These are phyloP conservation scores for Entrophospora sp. DNA, from an alignment of 192 early-diverging fungal species.

Conservation along the genomic window DNA sequence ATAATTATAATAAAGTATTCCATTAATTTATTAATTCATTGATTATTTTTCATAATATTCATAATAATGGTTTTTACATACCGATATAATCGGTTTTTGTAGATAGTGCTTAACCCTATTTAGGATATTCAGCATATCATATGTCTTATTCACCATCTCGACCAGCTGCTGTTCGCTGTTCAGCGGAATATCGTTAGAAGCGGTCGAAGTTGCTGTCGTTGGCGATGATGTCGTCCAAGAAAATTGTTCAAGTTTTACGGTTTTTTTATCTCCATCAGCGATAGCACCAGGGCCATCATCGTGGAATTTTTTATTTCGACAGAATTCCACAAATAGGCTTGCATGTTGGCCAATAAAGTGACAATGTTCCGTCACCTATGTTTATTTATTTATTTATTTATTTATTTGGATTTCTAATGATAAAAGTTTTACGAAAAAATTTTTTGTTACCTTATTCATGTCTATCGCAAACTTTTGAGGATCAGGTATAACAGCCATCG, in stretches of 20 bases:
- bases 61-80: background rate
- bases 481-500: background rate
- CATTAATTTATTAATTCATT: background rate
- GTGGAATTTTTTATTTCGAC: background rate
- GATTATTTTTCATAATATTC: background rate
- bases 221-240: background rate
- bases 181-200: background rate
- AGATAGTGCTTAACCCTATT: background rate
- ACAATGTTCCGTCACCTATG: background rate
- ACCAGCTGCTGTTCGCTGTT: background rate
- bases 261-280: no score
- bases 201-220: background rate
- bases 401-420: no score
- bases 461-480: background rate
- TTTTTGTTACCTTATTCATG: constrained; percentile 2
- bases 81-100: background rate
- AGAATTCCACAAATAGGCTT: background rate
- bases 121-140: background rate
- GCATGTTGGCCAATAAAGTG: background rate
- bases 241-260: background rate
- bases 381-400: no score
- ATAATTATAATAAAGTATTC: background rate
- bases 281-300: no score
- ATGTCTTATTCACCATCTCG: background rate
- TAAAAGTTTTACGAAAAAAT: background rate